phyloP scores from a whole-genome alignment of 2,329 filamentous ascomycete species.

The Macrophomina phaseolina region DNA sequence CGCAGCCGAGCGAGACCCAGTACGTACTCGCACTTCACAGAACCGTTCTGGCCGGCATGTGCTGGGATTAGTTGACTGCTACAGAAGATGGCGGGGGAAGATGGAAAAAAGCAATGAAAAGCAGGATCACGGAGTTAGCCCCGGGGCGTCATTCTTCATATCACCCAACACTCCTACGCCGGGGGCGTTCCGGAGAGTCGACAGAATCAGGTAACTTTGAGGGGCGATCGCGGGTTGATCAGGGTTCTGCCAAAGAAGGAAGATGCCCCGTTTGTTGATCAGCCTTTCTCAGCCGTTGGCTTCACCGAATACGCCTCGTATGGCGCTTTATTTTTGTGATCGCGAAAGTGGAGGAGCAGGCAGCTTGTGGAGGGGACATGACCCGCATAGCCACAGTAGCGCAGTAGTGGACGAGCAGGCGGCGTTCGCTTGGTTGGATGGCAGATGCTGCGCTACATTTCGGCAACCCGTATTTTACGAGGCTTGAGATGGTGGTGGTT shows the following conservation, averaged over 20 bases:
- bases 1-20: conserved; percentile 1
- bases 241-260: not conserved
- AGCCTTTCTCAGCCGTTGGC: too few species aligned
- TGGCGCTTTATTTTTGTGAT: not conserved
- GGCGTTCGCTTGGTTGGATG: not conserved
- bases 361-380: not conserved
- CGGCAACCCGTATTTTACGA: not conserved
- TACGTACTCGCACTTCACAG: not conserved
- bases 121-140: not conserved
- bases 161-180: not conserved
- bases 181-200: not conserved
- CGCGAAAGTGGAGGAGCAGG: not conserved
- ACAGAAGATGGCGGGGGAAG: not conserved
- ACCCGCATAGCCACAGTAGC: not conserved
- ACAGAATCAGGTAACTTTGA: not conserved
- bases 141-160: not conserved
- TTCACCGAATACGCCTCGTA: too few species aligned
- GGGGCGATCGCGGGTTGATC: not conserved
- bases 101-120: not conserved
- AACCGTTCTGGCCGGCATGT: not conserved
- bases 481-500: not conserved
- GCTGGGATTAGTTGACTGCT: not conserved
- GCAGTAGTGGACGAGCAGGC: not conserved
- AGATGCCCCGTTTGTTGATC: too few species aligned
- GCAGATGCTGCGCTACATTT: not conserved